Percentiles rank a stretch among this genome's conserved stretches.
These are phyloP conservation scores for Blumeria graminis DNA, from an alignment of 2,329 filamentous ascomycete genomes.

Conservation along the genomic window DNA sequence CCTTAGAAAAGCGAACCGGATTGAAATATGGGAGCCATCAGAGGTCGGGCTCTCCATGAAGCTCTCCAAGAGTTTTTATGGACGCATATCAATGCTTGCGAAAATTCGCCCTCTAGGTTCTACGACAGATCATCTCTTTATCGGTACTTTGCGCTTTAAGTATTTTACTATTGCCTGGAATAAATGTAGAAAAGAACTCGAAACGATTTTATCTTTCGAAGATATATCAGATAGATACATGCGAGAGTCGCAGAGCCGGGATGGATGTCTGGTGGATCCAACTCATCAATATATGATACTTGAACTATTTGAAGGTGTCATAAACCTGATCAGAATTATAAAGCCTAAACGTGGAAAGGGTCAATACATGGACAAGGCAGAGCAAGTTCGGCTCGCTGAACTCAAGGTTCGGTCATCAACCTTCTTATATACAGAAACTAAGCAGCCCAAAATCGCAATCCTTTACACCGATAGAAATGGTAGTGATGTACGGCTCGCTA, in stretches of 20 bases:
- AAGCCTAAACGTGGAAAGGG: constrained; percentile 23
- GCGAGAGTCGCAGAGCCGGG: constrained; percentile 60
- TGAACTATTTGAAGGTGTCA: constrained; percentile 43
- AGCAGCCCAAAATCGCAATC: constrained; percentile 35
- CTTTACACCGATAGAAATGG: constrained; percentile 39
- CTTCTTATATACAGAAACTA: constrained; percentile 32
- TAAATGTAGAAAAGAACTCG: constrained; percentile 23
- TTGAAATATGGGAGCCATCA: constrained; percentile 58
- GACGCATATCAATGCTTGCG: constrained; percentile 66
- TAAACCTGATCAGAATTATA: constrained; percentile 37
- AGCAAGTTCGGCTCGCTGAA: constrained; percentile 38
- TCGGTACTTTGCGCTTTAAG: constrained; percentile 71
- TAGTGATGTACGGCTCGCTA: constrained; percentile 29
- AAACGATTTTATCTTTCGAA: constrained; percentile 24
- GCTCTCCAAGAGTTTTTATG: constrained; percentile 53
- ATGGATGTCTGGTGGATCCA: constrained; percentile 66
- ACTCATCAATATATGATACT: constrained; percentile 42
- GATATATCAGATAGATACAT: constrained; percentile 34
- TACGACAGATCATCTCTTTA: constrained; percentile 62
- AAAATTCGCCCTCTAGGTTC: constrained; percentile 53
- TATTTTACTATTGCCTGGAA: constrained; percentile 88
- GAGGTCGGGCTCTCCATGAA: constrained; percentile 39
- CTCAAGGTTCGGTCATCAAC: constrained; percentile 40
- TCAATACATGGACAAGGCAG: constrained; percentile 35
- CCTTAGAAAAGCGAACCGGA: constrained; percentile 52